Conservation (phyloP, 2,329 filamentous ascomycete species). For the Hypomyces rosellus region DNA sequence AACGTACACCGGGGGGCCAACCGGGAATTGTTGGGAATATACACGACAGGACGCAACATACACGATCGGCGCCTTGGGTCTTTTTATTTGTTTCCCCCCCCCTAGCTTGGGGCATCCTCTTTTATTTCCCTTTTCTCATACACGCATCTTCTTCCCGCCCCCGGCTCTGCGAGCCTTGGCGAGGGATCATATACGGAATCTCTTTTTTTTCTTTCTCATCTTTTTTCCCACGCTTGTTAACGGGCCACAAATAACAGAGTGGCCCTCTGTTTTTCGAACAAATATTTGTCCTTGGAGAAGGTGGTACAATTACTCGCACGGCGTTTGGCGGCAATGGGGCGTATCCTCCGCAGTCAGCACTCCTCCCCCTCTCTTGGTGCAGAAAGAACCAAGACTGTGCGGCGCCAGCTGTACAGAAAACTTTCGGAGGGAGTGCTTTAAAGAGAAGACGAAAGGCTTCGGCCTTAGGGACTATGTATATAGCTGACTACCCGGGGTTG, state of each 20-base stretch:
- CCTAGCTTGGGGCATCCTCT: not conserved
- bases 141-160: not conserved
- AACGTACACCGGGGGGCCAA: too few relatives aligned
- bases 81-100: not conserved
- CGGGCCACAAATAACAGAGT: not conserved
- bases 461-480: too few relatives aligned
- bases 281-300: not conserved
- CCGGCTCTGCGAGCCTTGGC: not conserved
- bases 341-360: not conserved
- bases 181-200: not conserved
- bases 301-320: not conserved
- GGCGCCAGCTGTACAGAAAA: not conserved
- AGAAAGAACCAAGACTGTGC: not conserved
- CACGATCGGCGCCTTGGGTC: conserved; percentile 9
- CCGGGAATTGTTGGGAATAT: not conserved
- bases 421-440: too few relatives aligned
- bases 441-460: too few relatives aligned
- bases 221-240: not conserved
- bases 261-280: not conserved
- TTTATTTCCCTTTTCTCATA: not conserved
- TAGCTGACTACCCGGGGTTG: not conserved
- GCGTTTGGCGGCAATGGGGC: conserved; percentile 5
- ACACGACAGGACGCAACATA: conserved; percentile 5
- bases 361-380: too few relatives aligned
- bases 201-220: too few relatives aligned